Evolutionary conservation across 306 rosid species (phyloP).

Genomic region (Quercus engelmannii): DNA sequence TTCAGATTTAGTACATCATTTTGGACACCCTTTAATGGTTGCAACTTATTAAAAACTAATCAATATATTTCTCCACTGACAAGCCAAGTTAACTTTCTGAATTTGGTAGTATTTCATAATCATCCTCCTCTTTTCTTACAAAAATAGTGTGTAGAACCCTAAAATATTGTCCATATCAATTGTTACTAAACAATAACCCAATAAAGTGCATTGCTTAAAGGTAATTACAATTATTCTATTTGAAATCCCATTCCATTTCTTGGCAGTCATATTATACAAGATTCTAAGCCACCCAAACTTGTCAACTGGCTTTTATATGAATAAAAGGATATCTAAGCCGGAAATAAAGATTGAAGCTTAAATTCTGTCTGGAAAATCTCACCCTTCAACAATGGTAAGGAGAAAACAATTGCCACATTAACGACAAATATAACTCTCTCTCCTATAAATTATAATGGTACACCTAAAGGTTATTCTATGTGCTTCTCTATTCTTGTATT

Average conservation of each 20-base stretch:
- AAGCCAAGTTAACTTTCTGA: too few species aligned
- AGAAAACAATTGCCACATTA: not conserved
- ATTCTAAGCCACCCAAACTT: too few species aligned
- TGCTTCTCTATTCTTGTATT: too few species aligned
- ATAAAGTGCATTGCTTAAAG: not conserved
- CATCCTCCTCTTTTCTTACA: too few species aligned
- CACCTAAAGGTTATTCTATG: too few species aligned
- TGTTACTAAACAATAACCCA: not conserved
- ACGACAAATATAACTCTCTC: too few species aligned
- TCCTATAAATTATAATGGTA: rapidly evolving
- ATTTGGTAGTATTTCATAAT: too few species aligned
- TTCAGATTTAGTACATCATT: not conserved
- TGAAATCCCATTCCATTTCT: too few species aligned
- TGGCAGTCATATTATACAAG: too few species aligned
- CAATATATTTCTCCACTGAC: not conserved
- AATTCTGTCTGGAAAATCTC: not conserved
- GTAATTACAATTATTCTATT: not conserved
- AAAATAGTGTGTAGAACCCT: too few species aligned
- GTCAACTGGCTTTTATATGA: too few species aligned
- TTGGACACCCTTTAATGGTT: not conserved
- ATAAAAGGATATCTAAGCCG: not conserved
- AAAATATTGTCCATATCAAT: not conserved
- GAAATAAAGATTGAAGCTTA: too few species aligned
- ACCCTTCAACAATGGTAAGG: not conserved
- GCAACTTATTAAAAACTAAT: not conserved